A percentile compares a stretch with the other conserved stretches of the same genome.
phyloP scores from a whole-genome alignment of 2,329 filamentous ascomycete species.

The Anthostomella pinea region DNA sequence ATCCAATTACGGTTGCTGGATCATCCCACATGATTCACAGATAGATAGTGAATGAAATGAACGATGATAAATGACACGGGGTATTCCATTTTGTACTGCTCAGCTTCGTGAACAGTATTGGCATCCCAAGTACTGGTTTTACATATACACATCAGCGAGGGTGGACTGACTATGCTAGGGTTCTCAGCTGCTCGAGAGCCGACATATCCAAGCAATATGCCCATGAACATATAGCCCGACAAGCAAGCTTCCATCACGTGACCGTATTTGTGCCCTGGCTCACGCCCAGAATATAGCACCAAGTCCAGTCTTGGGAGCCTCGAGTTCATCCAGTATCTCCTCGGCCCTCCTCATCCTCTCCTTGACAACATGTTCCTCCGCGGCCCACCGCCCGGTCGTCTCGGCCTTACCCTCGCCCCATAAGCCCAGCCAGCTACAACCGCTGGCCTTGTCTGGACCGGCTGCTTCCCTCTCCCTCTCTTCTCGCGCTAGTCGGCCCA shows the following conservation, averaged over 20 bases:
- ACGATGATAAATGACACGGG: too few species aligned
- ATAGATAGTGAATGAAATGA: too few species aligned
- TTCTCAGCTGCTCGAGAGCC: too few species aligned
- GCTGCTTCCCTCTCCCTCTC: constrained; percentile 21
- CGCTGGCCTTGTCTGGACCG: constrained; percentile 2
- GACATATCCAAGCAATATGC: too few species aligned
- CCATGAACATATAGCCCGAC: too few species aligned
- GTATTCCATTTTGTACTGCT: too few species aligned
- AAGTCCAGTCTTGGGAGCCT: constrained; percentile 35
- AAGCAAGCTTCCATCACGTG: too few species aligned
- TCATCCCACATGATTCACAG: too few species aligned
- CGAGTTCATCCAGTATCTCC: constrained; percentile 50
- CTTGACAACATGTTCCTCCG: constrained; percentile 52
- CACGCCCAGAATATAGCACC: constrained; percentile 41
- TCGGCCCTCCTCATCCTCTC: constrained; percentile 50
- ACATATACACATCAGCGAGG: constrained; percentile 7
- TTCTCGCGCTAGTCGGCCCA: constrained; percentile 56
- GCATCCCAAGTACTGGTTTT: too few species aligned
- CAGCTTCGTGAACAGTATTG: too few species aligned
- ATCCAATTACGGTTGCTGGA: too few species aligned
- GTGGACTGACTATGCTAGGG: constrained; percentile 1
- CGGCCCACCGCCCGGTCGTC: constrained; percentile 49
- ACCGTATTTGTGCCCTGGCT: constrained; percentile 5
- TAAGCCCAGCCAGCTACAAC: constrained; percentile 38
- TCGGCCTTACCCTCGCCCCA: constrained; percentile 36